These are phyloP conservation scores for Fraxinus dipetala DNA, from an alignment of 305 asterid species.

Conservation along the genomic window DNA sequence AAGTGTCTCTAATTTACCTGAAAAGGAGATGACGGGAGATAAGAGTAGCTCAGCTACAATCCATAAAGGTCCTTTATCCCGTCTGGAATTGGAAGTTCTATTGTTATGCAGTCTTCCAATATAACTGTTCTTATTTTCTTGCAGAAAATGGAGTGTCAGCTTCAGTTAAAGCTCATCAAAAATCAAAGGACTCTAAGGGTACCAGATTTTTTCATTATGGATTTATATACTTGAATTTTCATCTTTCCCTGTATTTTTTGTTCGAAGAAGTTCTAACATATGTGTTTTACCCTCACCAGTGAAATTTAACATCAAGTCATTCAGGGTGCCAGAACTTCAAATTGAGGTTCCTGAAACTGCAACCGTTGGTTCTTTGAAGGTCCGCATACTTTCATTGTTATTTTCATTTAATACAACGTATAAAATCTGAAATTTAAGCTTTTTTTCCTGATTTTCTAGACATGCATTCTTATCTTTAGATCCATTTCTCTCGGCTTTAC, in stretches of 20 bases:
- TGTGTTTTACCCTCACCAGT: constrained; percentile 35
- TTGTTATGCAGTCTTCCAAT: constrained; percentile 15
- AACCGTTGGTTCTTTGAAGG: constrained; percentile 78
- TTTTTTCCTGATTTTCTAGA: background rate
- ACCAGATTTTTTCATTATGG: constrained; percentile 20
- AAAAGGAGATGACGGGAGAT: constrained; percentile 36
- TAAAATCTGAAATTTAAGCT: background rate
- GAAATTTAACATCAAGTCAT: constrained; percentile 69
- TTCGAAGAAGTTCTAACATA: constrained; percentile 16
- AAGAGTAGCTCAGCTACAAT: constrained; percentile 26
- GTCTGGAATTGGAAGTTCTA: constrained; percentile 8
- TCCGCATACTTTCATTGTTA: constrained; percentile 27
- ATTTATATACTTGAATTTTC: background rate
- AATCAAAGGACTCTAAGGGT: constrained; percentile 52
- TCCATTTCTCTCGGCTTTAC: background rate
- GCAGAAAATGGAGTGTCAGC: constrained; percentile 42
- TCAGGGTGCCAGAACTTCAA: constrained; percentile 70
- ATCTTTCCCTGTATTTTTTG: constrained; percentile 10
- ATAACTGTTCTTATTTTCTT: constrained; percentile 12
- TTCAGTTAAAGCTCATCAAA: constrained; percentile 35
- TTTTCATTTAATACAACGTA: background rate
- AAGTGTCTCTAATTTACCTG: constrained; percentile 50
- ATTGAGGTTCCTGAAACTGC: constrained; percentile 75
- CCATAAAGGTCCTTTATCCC: constrained; percentile 30
- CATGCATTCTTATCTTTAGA: constrained; percentile 8